phyloP scores from a whole-genome alignment of 2,329 filamentous ascomycete species.

The Periconia macrospinosa region DNA sequence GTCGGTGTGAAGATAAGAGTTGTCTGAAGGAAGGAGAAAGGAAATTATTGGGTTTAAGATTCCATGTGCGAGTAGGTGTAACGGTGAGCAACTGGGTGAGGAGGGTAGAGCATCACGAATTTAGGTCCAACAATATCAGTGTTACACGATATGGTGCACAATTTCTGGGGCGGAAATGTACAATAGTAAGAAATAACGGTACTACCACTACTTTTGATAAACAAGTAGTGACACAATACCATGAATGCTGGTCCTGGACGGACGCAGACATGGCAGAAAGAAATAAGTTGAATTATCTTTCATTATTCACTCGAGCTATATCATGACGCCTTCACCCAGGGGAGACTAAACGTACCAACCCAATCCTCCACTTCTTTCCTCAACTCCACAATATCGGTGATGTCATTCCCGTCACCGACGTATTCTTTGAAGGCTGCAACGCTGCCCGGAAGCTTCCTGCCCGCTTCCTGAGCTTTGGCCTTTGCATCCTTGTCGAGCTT shows the following conservation, averaged over 20 bases:
- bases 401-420: constrained; percentile 44
- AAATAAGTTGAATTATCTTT: background rate
- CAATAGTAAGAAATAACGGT: too few relatives aligned
- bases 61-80: background rate
- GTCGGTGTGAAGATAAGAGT: too few relatives aligned
- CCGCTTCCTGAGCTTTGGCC: constrained; percentile 39
- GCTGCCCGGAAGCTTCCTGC: constrained; percentile 43
- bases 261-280: background rate
- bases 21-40: too few relatives aligned
- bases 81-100: background rate
- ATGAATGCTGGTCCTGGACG: background rate
- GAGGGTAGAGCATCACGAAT: background rate
- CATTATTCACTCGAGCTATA: background rate
- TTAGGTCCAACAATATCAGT: background rate
- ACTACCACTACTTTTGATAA: too few relatives aligned
- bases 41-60: background rate
- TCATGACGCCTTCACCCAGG: constrained; percentile 37
- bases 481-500: constrained; percentile 45
- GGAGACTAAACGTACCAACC: constrained; percentile 46
- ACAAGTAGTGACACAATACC: background rate
- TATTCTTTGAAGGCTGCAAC: constrained; percentile 46
- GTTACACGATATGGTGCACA: background rate
- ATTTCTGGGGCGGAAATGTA: too few relatives aligned
- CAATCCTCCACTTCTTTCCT: constrained; percentile 46
- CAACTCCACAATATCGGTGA: constrained; percentile 45